These are phyloP conservation scores for Beta lomatogona DNA, from an alignment of 179 eudicot species.

Conservation along the genomic window DNA sequence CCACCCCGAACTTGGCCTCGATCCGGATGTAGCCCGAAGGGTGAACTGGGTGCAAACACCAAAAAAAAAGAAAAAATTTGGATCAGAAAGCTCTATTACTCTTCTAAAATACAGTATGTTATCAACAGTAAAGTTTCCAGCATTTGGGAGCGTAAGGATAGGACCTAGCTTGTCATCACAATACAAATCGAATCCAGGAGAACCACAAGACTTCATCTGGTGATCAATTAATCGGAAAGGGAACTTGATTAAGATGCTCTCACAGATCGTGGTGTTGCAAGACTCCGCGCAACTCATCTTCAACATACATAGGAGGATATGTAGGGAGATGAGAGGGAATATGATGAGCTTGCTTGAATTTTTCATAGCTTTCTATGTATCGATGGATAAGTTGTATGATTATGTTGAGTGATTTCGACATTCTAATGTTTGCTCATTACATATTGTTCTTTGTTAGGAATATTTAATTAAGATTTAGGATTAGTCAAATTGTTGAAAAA, in stretches of 20 bases:
- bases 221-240: slow-evolving; percentile 9
- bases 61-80: too few relatives aligned
- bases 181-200: slow-evolving; percentile 10
- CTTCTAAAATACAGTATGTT: not conserved
- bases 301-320: not conserved
- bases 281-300: not conserved
- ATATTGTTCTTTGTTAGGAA: not conserved
- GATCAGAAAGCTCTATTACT: not conserved
- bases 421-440: too few relatives aligned
- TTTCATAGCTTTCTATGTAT: not conserved
- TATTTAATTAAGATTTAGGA: not conserved
- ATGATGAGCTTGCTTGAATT: not conserved
- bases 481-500: not conserved
- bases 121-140: not conserved
- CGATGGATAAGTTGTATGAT: too few relatives aligned
- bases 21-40: too few relatives aligned
- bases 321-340: not conserved
- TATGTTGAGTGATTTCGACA: too few relatives aligned
- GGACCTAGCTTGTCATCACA: not conserved
- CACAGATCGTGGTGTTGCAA: not conserved
- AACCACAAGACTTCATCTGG: slow-evolving; percentile 9
- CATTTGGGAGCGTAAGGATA: slow-evolving; percentile 4
- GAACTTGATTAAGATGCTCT: not conserved
- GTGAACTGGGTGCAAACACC: too few relatives aligned
- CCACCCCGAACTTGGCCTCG: too few relatives aligned